Base-by-base conservation (phyloP, 441 rosid genomes). In the Gossypium schwendimanii region DNA sequence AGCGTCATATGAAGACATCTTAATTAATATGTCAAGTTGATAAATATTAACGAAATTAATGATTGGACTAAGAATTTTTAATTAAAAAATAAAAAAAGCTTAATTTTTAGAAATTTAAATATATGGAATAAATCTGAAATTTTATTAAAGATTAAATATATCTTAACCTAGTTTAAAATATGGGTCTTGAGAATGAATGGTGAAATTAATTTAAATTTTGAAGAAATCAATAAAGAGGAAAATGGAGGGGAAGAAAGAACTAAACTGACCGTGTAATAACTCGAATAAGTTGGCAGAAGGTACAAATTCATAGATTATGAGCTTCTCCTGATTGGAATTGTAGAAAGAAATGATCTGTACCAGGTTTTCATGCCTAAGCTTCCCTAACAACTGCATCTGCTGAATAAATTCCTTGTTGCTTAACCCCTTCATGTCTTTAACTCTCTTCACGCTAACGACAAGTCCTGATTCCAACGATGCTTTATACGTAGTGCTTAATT, bases 381-480 rank as follows among this genome's bases (percentile, higher is more conserved):
- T 88, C 77, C 90, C 90, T 5, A 88, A 78, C 70, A 79, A 20
- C 7, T 75, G 87, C 93, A 88, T 81, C 52, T 85, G 89, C 66
- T 80, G 87, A 44, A 69, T 49, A 69, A 84, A 88, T 52, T 82
- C 87, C 59, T 85, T 85, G 74, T 79, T 81, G 71, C 82, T 79
- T 76, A 82, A 41, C 20, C 64, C 76, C 14, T 77, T 81, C 79
- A 81, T 73, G 68, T 75, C 73, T 6, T 69, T 77, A 0, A 85
- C 33, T 75, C 87, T 85, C 73, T 88, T 88, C 39, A 85, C 87
- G 0, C 80, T 78, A 21, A 88, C 75, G 47, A 76, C 78, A 1
- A 66, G 9, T 17, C 90, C 88, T 0, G 85, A 81, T 70, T 86
- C 93, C 63, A 86, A 62, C 18, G 77, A 75, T 31, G 88, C 81